These are phyloP conservation scores for Magnaporthiopsis incrustans DNA, from an alignment of 2,329 filamentous ascomycete genomes.

Conservation along the genomic window DNA sequence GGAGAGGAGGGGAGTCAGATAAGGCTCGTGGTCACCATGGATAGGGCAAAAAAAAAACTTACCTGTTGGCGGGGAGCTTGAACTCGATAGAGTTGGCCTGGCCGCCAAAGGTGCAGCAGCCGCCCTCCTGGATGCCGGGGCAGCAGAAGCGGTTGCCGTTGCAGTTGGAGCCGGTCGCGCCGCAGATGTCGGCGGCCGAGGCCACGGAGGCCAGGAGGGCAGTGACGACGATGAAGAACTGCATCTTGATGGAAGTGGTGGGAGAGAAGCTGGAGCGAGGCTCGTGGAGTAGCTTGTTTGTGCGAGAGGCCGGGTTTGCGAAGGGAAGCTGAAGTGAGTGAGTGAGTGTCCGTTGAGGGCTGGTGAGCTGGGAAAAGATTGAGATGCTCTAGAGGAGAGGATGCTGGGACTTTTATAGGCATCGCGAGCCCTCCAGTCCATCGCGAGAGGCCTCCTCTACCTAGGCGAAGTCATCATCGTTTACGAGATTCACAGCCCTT, in stretches of 20 bases:
- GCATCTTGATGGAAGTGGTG: slow-evolving; percentile 26
- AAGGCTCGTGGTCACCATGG: too few species aligned
- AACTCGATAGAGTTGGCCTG: background rate
- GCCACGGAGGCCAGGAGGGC: slow-evolving; percentile 3
- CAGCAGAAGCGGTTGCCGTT: slow-evolving; percentile 1
- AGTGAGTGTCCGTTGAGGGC: background rate
- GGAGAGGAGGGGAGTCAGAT: background rate
- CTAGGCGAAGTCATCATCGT: background rate
- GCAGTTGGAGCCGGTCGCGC: slow-evolving; percentile 1
- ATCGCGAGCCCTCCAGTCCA: background rate
- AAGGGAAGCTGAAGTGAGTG: background rate
- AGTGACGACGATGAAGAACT: background rate
- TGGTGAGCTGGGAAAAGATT: background rate
- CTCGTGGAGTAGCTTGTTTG: background rate
- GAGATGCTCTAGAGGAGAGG: background rate
- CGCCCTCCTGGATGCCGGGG: slow-evolving; percentile 1
- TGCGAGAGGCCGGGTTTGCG: background rate
- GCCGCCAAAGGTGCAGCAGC: slow-evolving; percentile 1
- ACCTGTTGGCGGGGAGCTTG: slow-evolving; percentile 1
- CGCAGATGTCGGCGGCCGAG: slow-evolving; percentile 5
- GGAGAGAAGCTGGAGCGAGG: slow-evolving; percentile 47
- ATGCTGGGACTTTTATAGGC: background rate
- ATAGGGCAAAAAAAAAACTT: background rate
- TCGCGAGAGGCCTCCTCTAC: background rate
- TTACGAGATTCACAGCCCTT: background rate